Percentiles rank a stretch among this genome's conserved stretches.
Evolutionary conservation across 768 basidiomycete genomes (phyloP).

Genomic region (Vararia minispora): DNA sequence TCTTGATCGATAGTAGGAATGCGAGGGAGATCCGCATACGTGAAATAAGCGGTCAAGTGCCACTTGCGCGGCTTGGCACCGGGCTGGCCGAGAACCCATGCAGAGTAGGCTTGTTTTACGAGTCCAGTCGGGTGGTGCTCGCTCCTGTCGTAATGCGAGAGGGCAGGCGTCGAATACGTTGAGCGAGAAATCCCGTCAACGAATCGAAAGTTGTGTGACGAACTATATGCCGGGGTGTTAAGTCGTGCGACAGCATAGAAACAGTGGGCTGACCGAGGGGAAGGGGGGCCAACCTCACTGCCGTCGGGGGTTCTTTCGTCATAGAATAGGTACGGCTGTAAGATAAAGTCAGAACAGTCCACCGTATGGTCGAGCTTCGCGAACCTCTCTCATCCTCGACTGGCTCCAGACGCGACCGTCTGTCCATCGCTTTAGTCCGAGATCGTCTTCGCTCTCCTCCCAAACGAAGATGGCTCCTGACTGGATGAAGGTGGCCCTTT

Average conservation of each 20-base stretch:
- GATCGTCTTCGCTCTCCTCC: constrained; percentile 58
- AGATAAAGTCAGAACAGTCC: neutral
- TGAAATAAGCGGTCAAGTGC: constrained; percentile 46
- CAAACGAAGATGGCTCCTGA: constrained; percentile 61
- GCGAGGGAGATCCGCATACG: constrained; percentile 25
- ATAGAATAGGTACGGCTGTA: constrained; percentile 58
- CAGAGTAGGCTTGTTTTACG: constrained; percentile 65
- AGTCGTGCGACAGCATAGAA: constrained; percentile 5
- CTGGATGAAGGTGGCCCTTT: constrained; percentile 41
- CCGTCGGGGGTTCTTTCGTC: constrained; percentile 51
- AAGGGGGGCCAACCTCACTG: too few species aligned
- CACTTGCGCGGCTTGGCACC: constrained; percentile 45
- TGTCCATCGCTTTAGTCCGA: constrained; percentile 58
- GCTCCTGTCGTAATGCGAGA: constrained; percentile 48
- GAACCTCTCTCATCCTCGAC: constrained; percentile 52
- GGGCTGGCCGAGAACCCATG: constrained; percentile 38
- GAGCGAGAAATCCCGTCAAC: constrained; percentile 44
- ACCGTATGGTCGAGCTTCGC: constrained; percentile 3
- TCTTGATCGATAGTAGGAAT: constrained; percentile 30
- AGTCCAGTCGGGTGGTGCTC: constrained; percentile 43
- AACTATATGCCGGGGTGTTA: constrained; percentile 13
- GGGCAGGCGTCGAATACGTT: constrained; percentile 37
- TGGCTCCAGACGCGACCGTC: constrained; percentile 63
- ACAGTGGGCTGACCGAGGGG: too few species aligned
- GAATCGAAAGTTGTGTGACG: constrained; percentile 27